phyloP scores from a whole-genome alignment of 1,284 basidiomycete genomes.

The Coniophora puteana region DNA sequence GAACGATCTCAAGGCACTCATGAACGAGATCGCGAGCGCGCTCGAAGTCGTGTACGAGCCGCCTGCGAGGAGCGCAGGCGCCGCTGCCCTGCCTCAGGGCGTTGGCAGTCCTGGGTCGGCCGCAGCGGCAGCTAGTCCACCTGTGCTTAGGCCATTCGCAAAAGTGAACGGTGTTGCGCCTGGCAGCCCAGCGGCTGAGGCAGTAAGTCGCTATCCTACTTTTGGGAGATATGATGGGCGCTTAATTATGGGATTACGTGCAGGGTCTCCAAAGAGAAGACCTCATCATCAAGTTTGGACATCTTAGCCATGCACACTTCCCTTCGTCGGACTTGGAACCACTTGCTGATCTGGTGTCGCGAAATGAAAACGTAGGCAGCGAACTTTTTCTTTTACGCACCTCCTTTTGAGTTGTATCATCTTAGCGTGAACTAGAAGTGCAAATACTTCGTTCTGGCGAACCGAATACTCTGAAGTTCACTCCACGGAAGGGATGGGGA shows the following conservation, averaged over 20 bases:
- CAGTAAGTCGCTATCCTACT: constrained; percentile 48
- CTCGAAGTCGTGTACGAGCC: constrained; percentile 68
- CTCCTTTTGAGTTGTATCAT: constrained; percentile 14
- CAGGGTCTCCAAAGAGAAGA: constrained; percentile 74
- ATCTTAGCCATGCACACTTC: constrained; percentile 52
- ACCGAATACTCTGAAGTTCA: constrained; percentile 41
- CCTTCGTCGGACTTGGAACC: constrained; percentile 55
- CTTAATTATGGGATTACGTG: constrained; percentile 2
- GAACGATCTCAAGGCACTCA: constrained; percentile 72
- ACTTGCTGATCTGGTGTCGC: constrained; percentile 65
- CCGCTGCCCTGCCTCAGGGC: no score
- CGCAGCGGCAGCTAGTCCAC: constrained; percentile 1
- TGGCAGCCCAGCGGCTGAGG: constrained; percentile 72
- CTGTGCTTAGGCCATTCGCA: constrained; percentile 55
- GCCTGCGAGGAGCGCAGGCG: constrained; percentile 11
- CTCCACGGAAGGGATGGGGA: constrained; percentile 62
- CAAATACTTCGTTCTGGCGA: constrained; percentile 36
- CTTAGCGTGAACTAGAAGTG: constrained; percentile 48
- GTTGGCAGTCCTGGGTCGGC: no score
- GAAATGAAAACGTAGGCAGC: constrained; percentile 70
- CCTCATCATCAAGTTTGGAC: constrained; percentile 71
- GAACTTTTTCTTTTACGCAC: background rate
- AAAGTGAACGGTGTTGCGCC: constrained; percentile 76
- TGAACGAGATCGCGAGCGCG: constrained; percentile 61
- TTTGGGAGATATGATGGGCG: constrained; percentile 7